phyloP scores from a whole-genome alignment of 371 early-diverging fungal genomes.

The Rhizopus sp. region DNA sequence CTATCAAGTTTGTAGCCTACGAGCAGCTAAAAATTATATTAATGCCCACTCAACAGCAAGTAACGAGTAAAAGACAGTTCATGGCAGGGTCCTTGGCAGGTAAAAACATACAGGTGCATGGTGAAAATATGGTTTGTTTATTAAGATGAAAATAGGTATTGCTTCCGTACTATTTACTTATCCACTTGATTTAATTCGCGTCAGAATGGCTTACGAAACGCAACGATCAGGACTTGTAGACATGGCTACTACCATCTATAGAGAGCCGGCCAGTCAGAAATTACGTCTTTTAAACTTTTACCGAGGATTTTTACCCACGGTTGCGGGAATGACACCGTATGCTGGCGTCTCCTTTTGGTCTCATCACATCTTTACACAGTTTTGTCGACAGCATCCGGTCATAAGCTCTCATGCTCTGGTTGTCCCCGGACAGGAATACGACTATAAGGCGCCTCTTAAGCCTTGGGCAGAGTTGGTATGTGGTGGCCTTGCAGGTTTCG shows the following conservation, averaged over 20 bases:
- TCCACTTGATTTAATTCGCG: conserved; percentile 88
- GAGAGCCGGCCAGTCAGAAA: conserved; percentile 31
- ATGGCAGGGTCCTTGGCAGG: conserved; percentile 78
- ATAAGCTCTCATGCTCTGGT: conserved; percentile 28
- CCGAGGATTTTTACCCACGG: conserved; percentile 82
- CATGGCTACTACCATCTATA: conserved; percentile 42
- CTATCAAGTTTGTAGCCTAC: conserved; percentile 90
- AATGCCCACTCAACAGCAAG: conserved; percentile 59
- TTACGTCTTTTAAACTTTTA: conserved; percentile 74
- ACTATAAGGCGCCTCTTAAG: conserved; percentile 35
- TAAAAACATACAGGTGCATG: conserved; percentile 18
- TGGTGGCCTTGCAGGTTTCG: conserved; percentile 86
- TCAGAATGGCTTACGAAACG: conserved; percentile 84
- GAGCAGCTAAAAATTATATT: conserved; percentile 71
- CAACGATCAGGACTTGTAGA: conserved; percentile 21
- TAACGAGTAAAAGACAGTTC: conserved; percentile 58
- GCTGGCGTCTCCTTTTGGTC: conserved; percentile 86
- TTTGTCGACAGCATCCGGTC: conserved; percentile 49
- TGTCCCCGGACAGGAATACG: conserved; percentile 14
- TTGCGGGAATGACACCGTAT: conserved; percentile 91
- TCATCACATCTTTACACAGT: conserved; percentile 61
- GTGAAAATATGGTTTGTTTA: conserved; percentile 7
- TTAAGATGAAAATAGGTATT: conserved; percentile 53
- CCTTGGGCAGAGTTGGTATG: conserved; percentile 79
- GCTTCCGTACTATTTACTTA: conserved; percentile 86